Percentiles rank a stretch among this genome's conserved stretches.
These are phyloP conservation scores for Luzula sylvatica DNA, from an alignment of 176 grass and related monocot genomes.

Conservation along the genomic window DNA sequence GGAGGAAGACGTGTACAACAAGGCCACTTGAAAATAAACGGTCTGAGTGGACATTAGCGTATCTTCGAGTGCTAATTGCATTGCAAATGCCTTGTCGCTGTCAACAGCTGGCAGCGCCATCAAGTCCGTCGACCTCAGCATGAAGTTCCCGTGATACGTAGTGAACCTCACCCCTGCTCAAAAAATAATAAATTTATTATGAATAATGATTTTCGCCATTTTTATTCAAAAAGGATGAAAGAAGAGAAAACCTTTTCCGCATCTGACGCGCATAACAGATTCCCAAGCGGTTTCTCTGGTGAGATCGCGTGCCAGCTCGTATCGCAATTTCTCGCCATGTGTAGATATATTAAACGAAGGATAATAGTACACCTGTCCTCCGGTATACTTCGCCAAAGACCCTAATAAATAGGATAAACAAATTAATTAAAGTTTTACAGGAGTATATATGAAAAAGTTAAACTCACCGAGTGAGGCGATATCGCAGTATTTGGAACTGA, in stretches of 20 bases:
- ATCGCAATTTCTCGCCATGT: constrained; percentile 67
- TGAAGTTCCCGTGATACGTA: constrained; percentile 95
- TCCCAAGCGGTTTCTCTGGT: constrained; percentile 94
- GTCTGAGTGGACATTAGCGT: constrained; percentile 79
- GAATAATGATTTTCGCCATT: background rate
- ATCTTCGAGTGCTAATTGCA: constrained; percentile 83
- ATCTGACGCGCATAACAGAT: constrained; percentile 98
- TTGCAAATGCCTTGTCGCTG: constrained; percentile 89
- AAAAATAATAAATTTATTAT: constrained; percentile 3
- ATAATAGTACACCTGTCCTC: constrained; percentile 92
- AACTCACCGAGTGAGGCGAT: constrained; percentile 87
- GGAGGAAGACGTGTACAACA: constrained; percentile 93
- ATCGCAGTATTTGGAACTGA: constrained; percentile 82
- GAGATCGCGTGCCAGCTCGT: constrained; percentile 78
- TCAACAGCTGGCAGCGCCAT: constrained; percentile 97
- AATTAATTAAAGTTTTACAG: background rate
- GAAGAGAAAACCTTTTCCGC: constrained; percentile 67
- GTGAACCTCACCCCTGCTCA: constrained; percentile 80
- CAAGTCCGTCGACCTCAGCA: constrained; percentile 92
- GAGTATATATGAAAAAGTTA: background rate
- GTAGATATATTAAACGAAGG: constrained; percentile 55
- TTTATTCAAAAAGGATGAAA: constrained; percentile 5
- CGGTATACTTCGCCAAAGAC: constrained; percentile 87
- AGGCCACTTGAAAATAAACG: constrained; percentile 93
- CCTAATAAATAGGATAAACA: constrained; percentile 18